A percentile compares a stretch with the other conserved stretches of the same genome.
Conservation (phyloP, 1,139 yeast species). For the Hanseniaspora uvarum region DNA sequence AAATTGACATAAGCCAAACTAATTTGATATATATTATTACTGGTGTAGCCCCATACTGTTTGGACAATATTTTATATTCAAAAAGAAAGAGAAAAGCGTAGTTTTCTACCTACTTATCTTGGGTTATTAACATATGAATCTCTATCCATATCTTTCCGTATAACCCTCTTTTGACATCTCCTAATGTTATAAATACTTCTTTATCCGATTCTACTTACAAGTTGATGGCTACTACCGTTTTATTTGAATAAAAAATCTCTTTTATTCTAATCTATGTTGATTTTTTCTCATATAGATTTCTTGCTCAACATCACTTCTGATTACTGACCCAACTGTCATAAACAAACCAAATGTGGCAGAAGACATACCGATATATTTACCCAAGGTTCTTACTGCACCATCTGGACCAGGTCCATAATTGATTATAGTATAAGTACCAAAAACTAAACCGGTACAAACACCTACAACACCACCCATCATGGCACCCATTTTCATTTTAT, state of each 20-base stretch:
- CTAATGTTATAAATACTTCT: too few relatives aligned
- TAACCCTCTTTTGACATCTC: not conserved
- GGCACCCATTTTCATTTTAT: constrained; percentile 95
- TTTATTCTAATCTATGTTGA: constrained; percentile 21
- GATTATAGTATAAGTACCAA: constrained; percentile 84
- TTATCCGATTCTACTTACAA: not conserved
- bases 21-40: not conserved
- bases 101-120: too few relatives aligned
- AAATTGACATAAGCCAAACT: not conserved
- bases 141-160: not conserved
- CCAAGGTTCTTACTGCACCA: constrained; percentile 91
- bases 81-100: not conserved
- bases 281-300: constrained; percentile 19
- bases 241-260: not conserved
- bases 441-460: constrained; percentile 86
- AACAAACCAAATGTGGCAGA: constrained; percentile 94
- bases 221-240: not conserved
- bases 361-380: constrained; percentile 92
- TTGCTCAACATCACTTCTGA: constrained; percentile 54
- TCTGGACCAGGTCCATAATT: constrained; percentile 98
- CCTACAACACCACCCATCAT: constrained; percentile 96
- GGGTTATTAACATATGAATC: not conserved
- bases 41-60: not conserved
- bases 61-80: not conserved
- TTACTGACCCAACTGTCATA: constrained; percentile 90